Conservation (phyloP, 345 rosid species). For the Angophora floribunda region DNA sequence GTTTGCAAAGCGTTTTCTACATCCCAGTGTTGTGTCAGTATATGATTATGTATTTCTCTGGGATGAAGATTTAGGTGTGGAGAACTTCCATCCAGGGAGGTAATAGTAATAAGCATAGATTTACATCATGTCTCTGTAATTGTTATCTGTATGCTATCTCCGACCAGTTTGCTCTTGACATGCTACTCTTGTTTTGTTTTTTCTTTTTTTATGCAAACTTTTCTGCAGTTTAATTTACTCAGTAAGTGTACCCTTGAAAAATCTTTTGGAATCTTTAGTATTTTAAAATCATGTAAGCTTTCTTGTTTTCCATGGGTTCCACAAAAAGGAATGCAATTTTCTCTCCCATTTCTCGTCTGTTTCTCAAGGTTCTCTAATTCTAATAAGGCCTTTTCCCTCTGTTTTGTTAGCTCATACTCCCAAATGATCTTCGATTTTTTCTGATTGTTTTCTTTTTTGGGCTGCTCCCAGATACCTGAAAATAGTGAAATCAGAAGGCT, state of each 20-base stretch:
- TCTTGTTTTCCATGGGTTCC: background rate
- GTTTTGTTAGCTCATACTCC: background rate
- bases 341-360: background rate
- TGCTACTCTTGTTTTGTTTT: background rate
- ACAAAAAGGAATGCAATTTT: background rate
- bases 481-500: slow-evolving; percentile 65
- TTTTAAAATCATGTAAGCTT: background rate
- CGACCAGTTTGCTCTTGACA: background rate
- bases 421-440: background rate
- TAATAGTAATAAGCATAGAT: slow-evolving; percentile 1
- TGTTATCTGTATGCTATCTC: background rate
- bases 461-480: slow-evolving; percentile 48
- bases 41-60: slow-evolving; percentile 94
- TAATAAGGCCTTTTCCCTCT: background rate
- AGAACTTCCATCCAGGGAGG: slow-evolving; percentile 73
- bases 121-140: background rate
- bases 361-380: background rate
- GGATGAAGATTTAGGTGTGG: slow-evolving; percentile 97
- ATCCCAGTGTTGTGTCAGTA: slow-evolving; percentile 71
- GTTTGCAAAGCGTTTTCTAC: slow-evolving; percentile 96
- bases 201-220: background rate
- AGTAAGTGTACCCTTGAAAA: background rate
- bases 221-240: background rate
- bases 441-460: background rate
- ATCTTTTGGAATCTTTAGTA: background rate